A percentile compares a stretch with the other conserved stretches of the same genome.
Conservation (phyloP, 371 early-diverging fungal genomes). For the Mortierella sp. region DNA sequence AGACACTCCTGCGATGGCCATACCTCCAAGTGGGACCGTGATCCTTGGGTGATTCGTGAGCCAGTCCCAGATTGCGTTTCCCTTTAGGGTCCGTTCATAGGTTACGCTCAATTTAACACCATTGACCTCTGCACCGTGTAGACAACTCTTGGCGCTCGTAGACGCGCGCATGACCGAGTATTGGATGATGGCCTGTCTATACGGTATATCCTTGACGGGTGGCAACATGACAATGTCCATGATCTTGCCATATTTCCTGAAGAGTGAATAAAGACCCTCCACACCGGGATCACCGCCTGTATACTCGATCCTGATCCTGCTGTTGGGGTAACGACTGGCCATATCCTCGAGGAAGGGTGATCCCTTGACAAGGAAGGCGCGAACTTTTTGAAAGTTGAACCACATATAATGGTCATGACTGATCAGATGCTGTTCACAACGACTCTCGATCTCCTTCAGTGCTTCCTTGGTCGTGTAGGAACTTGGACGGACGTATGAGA, state of each 20-base stretch:
- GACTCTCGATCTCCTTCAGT: slow-evolving; percentile 49
- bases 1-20: slow-evolving; percentile 76
- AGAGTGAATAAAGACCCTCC: slow-evolving; percentile 78
- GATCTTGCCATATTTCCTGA: slow-evolving; percentile 85
- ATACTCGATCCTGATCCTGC: slow-evolving; percentile 31
- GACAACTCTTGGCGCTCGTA: slow-evolving; percentile 88
- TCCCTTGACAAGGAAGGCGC: slow-evolving; percentile 77
- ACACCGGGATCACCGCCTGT: slow-evolving; percentile 54
- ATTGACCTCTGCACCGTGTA: slow-evolving; percentile 78
- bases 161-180: slow-evolving; percentile 80
- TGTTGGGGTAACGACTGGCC: slow-evolving; percentile 75
- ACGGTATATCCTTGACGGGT: slow-evolving; percentile 77
- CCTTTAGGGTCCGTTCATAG: slow-evolving; percentile 74
- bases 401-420: slow-evolving; percentile 59
- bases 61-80: slow-evolving; percentile 75
- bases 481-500: slow-evolving; percentile 50
- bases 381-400: slow-evolving; percentile 67
- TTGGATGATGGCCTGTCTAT: slow-evolving; percentile 78
- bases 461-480: slow-evolving; percentile 34
- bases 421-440: slow-evolving; percentile 53
- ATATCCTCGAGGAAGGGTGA: slow-evolving; percentile 89
- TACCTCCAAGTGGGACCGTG: slow-evolving; percentile 76
- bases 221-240: slow-evolving; percentile 75
- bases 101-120: slow-evolving; percentile 72
- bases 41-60: slow-evolving; percentile 76